phyloP scores from a whole-genome alignment of 805 yeast genomes.

The Teunomyces pallodes region DNA sequence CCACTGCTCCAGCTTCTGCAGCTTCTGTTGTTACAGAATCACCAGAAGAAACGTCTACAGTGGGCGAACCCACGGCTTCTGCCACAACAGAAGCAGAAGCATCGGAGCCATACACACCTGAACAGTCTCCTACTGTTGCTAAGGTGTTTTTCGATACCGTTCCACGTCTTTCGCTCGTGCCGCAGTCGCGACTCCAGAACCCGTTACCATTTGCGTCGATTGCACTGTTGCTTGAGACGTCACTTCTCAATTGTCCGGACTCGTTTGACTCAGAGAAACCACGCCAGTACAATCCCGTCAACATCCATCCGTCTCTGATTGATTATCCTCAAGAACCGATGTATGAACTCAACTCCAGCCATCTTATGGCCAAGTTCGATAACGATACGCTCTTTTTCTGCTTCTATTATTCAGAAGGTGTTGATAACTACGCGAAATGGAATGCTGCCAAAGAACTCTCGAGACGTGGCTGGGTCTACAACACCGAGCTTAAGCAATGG shows the following conservation, averaged over 20 bases:
- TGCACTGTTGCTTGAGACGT: slow-evolving; percentile 63
- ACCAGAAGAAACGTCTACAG: too few species aligned
- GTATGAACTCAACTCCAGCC: slow-evolving; percentile 60
- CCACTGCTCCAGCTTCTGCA: background rate
- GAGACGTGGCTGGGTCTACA: slow-evolving; percentile 79
- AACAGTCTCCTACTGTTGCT: slow-evolving; percentile 5
- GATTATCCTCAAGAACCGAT: slow-evolving; percentile 87
- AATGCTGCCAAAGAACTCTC: slow-evolving; percentile 77
- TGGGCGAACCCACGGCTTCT: background rate
- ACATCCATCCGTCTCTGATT: slow-evolving; percentile 86
- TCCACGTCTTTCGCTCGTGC: slow-evolving; percentile 23
- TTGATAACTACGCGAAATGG: slow-evolving; percentile 33
- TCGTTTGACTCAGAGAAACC: slow-evolving; percentile 88
- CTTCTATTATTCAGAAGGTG: slow-evolving; percentile 70
- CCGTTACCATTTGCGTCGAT: slow-evolving; percentile 57
- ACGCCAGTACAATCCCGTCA: slow-evolving; percentile 67
- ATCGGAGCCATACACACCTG: too few species aligned
- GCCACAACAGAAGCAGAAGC: background rate
- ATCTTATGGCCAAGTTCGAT: slow-evolving; percentile 68
- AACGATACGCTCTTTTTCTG: slow-evolving; percentile 87
- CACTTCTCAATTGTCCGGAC: slow-evolving; percentile 88
- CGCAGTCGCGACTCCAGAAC: slow-evolving; percentile 44
- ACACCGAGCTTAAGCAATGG: slow-evolving; percentile 75
- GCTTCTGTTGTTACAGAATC: background rate
- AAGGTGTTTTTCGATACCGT: slow-evolving; percentile 21